Evolutionary conservation across 2,329 filamentous ascomycete species (phyloP).

Genomic region (Cladosporium cucumerinum): DNA sequence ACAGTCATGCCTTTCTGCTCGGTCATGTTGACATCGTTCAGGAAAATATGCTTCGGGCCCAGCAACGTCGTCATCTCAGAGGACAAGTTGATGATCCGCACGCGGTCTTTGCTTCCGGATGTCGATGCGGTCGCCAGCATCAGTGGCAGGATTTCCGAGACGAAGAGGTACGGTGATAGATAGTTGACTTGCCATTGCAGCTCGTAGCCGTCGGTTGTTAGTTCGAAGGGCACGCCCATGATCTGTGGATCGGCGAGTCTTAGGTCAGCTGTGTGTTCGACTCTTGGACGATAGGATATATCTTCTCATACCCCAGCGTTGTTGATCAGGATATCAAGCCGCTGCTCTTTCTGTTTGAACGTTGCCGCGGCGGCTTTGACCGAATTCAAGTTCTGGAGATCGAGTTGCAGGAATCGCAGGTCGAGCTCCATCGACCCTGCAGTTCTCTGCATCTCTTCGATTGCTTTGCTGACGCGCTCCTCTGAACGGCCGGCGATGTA

Average conservation of each 20-base stretch:
- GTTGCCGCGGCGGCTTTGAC: conserved; percentile 9
- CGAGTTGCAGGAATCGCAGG: conserved; percentile 10
- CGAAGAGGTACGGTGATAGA: conserved; percentile 2
- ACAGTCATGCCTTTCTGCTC: neutral
- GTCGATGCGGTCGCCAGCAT: conserved; percentile 1
- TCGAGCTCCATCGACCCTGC: neutral
- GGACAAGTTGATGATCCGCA: conserved; percentile 6
- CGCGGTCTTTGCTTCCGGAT: neutral
- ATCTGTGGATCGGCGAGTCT: neutral
- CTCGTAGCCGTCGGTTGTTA: conserved; percentile 7
- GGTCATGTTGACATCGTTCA: conserved; percentile 13
- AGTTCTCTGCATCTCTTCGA: neutral
- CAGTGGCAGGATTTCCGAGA: neutral
- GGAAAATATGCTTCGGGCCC: neutral
- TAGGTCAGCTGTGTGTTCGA: neutral
- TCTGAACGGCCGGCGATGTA: conserved; percentile 10
- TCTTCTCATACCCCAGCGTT: neutral
- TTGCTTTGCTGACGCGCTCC: conserved; percentile 8
- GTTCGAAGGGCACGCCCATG: conserved; percentile 9
- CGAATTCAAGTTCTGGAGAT: conserved; percentile 3
- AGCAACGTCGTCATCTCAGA: neutral
- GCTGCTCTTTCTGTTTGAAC: neutral
- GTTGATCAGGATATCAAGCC: conserved; percentile 1
- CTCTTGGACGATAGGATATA: neutral
- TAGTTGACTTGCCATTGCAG: conserved; percentile 15